Percentiles rank a stretch among this genome's conserved stretches.
Conservation (phyloP, 2,329 filamentous ascomycete species). For the Colletotrichum magnum region DNA sequence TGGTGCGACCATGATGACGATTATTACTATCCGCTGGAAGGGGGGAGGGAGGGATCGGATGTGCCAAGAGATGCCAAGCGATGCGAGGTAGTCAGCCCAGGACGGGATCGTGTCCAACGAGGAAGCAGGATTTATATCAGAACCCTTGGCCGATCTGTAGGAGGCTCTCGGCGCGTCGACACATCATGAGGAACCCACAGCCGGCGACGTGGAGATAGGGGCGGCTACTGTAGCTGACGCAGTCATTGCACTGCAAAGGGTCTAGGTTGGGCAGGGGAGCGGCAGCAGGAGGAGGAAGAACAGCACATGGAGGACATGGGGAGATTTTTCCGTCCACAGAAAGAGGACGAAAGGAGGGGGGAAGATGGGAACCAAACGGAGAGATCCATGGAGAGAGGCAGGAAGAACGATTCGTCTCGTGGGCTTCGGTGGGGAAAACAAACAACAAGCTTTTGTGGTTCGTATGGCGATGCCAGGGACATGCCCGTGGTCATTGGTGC, state of each 20-base stretch:
- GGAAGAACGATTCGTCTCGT: constrained; percentile 20
- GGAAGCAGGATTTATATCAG: constrained; percentile 33
- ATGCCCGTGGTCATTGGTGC: constrained; percentile 18
- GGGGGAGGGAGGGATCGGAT: neutral
- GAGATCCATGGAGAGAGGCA: constrained; percentile 4
- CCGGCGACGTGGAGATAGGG: constrained; percentile 20
- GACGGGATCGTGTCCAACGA: constrained; percentile 8
- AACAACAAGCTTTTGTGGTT: constrained; percentile 28
- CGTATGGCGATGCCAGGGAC: constrained; percentile 22
- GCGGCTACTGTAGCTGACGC: constrained; percentile 20
- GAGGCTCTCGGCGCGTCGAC: constrained; percentile 1
- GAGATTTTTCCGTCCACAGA: constrained; percentile 34
- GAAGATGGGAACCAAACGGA: neutral
- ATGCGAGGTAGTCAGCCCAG: constrained; percentile 18
- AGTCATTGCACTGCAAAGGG: constrained; percentile 10
- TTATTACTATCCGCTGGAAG: neutral
- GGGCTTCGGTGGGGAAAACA: neutral
- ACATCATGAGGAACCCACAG: constrained; percentile 18
- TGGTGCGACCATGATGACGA: constrained; percentile 31
- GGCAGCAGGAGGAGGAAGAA: neutral
- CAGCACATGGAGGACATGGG: constrained; percentile 21
- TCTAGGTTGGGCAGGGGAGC: constrained; percentile 12
- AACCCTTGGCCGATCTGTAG: neutral
- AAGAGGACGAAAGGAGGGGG: constrained; percentile 5
- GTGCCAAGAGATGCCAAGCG: constrained; percentile 30